These are phyloP conservation scores for Magnolia kwangsiensis DNA, from an alignment of 164 flowering plant genomes.

Conservation along the genomic window DNA sequence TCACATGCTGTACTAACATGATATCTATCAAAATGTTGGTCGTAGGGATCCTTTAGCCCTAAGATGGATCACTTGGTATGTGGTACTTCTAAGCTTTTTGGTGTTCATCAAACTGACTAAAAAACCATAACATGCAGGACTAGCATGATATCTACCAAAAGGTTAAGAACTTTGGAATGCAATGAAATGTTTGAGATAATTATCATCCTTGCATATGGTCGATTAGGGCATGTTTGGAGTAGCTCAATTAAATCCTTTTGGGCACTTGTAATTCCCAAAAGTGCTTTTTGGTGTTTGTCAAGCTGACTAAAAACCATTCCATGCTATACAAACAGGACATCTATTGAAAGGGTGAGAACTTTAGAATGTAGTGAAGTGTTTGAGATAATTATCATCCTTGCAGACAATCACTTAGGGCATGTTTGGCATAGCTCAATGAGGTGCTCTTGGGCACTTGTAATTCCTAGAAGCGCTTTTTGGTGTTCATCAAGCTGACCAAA, in stretches of 20 bases:
- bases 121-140: not conserved
- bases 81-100: not conserved
- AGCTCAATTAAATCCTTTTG: too few species aligned
- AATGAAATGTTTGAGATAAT: not conserved
- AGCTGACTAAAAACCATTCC: not conserved
- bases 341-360: not conserved
- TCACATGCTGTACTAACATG: not conserved
- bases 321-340: not conserved
- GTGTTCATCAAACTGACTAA: not conserved
- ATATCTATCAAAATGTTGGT: not conserved
- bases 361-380: not conserved
- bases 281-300: not conserved
- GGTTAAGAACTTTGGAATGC: not conserved
- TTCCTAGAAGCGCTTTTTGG: not conserved
- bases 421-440: too few species aligned
- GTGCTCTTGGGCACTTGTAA: not conserved
- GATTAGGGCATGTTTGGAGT: not conserved
- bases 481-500: not conserved
- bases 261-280: not conserved
- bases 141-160: not conserved
- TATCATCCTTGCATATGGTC: not conserved
- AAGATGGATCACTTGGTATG: conserved; percentile 99
- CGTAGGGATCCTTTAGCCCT: conserved; percentile 50
- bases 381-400: not conserved
- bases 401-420: too few species aligned